These are phyloP conservation scores for Tulasnella sp. DNA, from an alignment of 768 basidiomycete species.

Conservation along the genomic window DNA sequence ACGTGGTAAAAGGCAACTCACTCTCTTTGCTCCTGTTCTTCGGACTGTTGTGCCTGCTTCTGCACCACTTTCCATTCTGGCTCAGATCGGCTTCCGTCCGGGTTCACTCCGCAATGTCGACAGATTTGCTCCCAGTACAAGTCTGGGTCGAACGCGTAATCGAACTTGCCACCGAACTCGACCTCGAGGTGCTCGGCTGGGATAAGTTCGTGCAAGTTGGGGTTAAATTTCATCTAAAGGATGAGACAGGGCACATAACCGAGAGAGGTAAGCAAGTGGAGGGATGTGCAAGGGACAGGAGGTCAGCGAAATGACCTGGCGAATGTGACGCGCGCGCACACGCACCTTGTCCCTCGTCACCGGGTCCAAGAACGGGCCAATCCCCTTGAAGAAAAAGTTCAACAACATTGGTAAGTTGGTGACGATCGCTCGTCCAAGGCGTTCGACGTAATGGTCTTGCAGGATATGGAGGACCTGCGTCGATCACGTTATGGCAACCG, in stretches of 20 bases:
- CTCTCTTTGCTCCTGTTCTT: too few species aligned
- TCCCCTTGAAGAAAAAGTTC: slow-evolving; percentile 71
- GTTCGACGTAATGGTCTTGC: slow-evolving; percentile 83
- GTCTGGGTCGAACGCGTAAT: slow-evolving; percentile 59
- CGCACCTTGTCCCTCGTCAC: slow-evolving; percentile 81
- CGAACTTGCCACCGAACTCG: slow-evolving; percentile 59
- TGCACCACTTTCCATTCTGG: background rate
- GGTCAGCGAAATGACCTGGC: slow-evolving; percentile 14
- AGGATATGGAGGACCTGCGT: slow-evolving; percentile 69
- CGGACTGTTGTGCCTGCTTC: background rate
- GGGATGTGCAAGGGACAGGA: background rate
- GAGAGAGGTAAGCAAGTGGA: background rate
- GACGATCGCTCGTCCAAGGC: slow-evolving; percentile 72
- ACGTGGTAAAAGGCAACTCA: too few species aligned
- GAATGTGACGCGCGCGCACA: too few species aligned
- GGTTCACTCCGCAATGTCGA: slow-evolving; percentile 46
- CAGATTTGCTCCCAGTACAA: slow-evolving; percentile 59
- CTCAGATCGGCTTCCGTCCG: slow-evolving; percentile 39
- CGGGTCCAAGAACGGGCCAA: slow-evolving; percentile 78
- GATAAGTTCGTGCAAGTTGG: slow-evolving; percentile 63
- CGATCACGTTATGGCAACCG: background rate
- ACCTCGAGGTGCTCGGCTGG: slow-evolving; percentile 65
- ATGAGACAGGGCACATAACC: background rate
- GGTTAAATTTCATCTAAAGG: slow-evolving; percentile 76
- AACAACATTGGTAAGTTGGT: slow-evolving; percentile 68